A percentile compares a stretch with the other conserved stretches of the same genome.
Evolutionary conservation across 345 rosid genomes (phyloP).

Genomic region (Rhizophora mangle): DNA sequence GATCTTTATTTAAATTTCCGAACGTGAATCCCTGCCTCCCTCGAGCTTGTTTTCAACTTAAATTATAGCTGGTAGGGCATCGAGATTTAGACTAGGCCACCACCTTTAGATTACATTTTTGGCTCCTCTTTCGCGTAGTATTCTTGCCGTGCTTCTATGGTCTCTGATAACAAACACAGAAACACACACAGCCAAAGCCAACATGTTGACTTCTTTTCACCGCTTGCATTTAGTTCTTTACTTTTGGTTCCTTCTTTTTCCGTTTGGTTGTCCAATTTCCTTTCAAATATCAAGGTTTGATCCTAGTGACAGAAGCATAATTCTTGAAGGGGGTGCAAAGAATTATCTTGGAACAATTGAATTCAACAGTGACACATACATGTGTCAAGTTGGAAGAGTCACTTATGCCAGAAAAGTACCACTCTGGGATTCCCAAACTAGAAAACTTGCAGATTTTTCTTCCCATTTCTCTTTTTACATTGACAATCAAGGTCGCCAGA

Average conservation of each 20-base stretch:
- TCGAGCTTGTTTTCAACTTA: no score
- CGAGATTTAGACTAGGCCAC: no score
- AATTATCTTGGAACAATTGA: slow-evolving; percentile 29
- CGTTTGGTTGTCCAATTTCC: slow-evolving; percentile 12
- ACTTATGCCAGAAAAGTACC: slow-evolving; percentile 24
- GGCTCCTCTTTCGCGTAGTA: no score
- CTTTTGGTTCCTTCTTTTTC: slow-evolving; percentile 10
- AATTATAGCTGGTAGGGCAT: no score
- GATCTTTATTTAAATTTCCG: no score
- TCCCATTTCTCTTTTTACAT: slow-evolving; percentile 36
- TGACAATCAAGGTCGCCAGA: not conserved
- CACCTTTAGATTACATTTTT: no score
- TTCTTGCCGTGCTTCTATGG: no score
- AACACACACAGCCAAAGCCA: not conserved
- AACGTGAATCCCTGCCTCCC: no score
- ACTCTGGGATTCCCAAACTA: slow-evolving; percentile 31
- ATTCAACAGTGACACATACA: slow-evolving; percentile 21
- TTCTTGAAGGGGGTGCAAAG: slow-evolving; percentile 37
- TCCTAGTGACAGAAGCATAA: slow-evolving; percentile 1
- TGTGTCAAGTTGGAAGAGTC: slow-evolving; percentile 36
- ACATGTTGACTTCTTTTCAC: not conserved
- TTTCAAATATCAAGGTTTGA: slow-evolving; percentile 30
- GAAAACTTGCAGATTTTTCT: slow-evolving; percentile 30
- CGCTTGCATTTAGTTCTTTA: not conserved
- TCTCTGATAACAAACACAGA: no score